Evolutionary conservation across 2,329 filamentous ascomycete species (phyloP).

Genomic region (Fusarium agapanthi): DNA sequence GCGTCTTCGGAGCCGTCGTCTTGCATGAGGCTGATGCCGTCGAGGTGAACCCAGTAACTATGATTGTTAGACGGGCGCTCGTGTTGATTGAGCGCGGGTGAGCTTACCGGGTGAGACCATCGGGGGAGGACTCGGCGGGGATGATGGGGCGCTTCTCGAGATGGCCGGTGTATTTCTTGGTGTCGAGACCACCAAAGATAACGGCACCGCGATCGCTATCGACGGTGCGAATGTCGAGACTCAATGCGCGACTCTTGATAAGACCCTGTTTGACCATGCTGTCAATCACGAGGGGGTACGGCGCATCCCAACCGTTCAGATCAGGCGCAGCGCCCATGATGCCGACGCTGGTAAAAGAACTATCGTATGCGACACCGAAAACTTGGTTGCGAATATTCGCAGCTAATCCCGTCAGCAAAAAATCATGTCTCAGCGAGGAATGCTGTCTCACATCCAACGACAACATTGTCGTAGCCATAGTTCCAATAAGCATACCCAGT

Average conservation of each 20-base stretch:
- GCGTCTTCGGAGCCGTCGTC: constrained; percentile 50
- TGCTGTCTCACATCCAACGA: constrained; percentile 45
- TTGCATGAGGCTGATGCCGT: constrained; percentile 48
- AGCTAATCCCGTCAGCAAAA: constrained; percentile 32
- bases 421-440: not conserved
- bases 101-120: constrained; percentile 43
- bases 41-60: constrained; percentile 55
- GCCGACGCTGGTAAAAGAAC: constrained; percentile 42
- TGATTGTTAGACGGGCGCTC: not conserved
- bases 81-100: too few species aligned
- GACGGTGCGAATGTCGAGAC: constrained; percentile 47
- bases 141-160: constrained; percentile 67
- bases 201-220: constrained; percentile 45
- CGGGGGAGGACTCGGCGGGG: constrained; percentile 49
- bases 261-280: constrained; percentile 46
- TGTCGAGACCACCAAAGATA: constrained; percentile 67
- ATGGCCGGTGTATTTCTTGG: constrained; percentile 61
- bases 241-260: constrained; percentile 50
- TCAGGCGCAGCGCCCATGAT: constrained; percentile 49
- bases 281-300: constrained; percentile 49
- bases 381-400: constrained; percentile 47
- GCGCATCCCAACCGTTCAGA: constrained; percentile 46
- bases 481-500: constrained; percentile 46
- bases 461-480: constrained; percentile 48
- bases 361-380: constrained; percentile 50